A percentile compares a stretch with the other conserved stretches of the same genome.
Conservation (phyloP, 2,329 filamentous ascomycete species). For the Emmonsiellopsis sp. region DNA sequence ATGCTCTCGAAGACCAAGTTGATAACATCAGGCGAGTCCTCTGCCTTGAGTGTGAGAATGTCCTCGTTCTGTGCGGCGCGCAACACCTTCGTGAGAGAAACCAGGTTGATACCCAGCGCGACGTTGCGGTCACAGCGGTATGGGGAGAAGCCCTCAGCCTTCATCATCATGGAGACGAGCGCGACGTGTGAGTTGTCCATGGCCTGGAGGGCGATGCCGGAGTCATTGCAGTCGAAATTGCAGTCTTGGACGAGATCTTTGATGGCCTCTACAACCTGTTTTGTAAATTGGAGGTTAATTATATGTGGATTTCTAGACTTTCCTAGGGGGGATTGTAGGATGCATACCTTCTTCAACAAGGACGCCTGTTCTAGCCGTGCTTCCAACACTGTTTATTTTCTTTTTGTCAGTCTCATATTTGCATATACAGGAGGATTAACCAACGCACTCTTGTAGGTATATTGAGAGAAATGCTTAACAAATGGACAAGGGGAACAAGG, state of each 20-base stretch:
- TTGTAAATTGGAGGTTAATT: conserved; percentile 6
- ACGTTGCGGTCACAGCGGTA: conserved; percentile 99
- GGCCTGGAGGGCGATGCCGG: conserved; percentile 91
- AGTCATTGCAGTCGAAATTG: conserved; percentile 99
- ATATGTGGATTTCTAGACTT: background rate
- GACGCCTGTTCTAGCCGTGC: conserved; percentile 91
- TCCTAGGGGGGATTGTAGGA: conserved; percentile 12
- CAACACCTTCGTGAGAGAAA: conserved; percentile 93
- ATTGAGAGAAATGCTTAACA: background rate
- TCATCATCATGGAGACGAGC: conserved; percentile 97
- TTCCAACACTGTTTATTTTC: conserved; percentile 64
- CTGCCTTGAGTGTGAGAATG: conserved; percentile 90
- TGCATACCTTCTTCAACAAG: conserved; percentile 81
- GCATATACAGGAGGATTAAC: background rate
- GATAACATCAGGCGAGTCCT: conserved; percentile 90
- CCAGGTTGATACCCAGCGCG: conserved; percentile 92
- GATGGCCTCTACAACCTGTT: conserved; percentile 92
- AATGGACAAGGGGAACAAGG: background rate
- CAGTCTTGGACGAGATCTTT: conserved; percentile 99
- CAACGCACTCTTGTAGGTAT: conserved; percentile 23
- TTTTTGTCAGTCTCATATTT: background rate
- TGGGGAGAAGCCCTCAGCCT: conserved; percentile 85
- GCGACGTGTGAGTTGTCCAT: conserved; percentile 99
- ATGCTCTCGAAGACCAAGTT: conserved; percentile 92
- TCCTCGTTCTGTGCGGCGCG: conserved; percentile 91